Evolutionary conservation across 2,329 filamentous ascomycete species (phyloP), one percentile per base, ranked within the genome.

Genomic region (Cladophialophora immunda): DNA sequence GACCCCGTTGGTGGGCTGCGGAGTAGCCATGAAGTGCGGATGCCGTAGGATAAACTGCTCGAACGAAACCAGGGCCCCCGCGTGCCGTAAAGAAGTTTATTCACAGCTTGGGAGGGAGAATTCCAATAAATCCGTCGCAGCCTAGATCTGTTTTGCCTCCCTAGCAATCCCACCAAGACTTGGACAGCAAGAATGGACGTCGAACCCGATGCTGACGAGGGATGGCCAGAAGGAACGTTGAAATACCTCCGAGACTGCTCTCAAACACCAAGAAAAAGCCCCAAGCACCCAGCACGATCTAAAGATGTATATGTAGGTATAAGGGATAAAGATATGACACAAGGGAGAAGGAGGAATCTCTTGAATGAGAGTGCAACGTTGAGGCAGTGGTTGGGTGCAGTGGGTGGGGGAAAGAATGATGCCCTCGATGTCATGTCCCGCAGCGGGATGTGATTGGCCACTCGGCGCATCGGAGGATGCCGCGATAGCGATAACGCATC

Each of bases 1-100:
- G 61, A 36, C 57, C 38, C 57, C 65, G 34, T 55, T 62, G 29
- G 64, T 56, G 54, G 58, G 36, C 38, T 67, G 64, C 7, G 69
- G 34, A 27, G 50, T 29, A 29, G 63, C 55, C 68, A 70, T 70
- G 47, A 6, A 61, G 67, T 27, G n/a, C 13, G 41, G 29, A 29
- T 52, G 8, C 19, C 32, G 36, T 25, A 30, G 5, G 19, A n/a
- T 22, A 50, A 50, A 8, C 19, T 22, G n/a, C 6, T 22, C n/a
- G n/a, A 47, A 15, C 36, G 15, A 38, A 38, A 38, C 36, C 11
- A 38, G 15, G 15, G 15, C 9, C 30, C n/a, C n/a, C n/a, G n/a
- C n/a, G n/a, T n/a, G n/a, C n/a, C n/a, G n/a, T n/a, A n/a, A n/a
- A n/a, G n/a, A n/a, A n/a, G n/a, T n/a, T n/a, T n/a, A n/a, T n/a